Evolutionary conservation across 164 flowering plant species (phyloP), one percentile per base, ranked within the genome.

Genomic region (Stephania japonica): DNA sequence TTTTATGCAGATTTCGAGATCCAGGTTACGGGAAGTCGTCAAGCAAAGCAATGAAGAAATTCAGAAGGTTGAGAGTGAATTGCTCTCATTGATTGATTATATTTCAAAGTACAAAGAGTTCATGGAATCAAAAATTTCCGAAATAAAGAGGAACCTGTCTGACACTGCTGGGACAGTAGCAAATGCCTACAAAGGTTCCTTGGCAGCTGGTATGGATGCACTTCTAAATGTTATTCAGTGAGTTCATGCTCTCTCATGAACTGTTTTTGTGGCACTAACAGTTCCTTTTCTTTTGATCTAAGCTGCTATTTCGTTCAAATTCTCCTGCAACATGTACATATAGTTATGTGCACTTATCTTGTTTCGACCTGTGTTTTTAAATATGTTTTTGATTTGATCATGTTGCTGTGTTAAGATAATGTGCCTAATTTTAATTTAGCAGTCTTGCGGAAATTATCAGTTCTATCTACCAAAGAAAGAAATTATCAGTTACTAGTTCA

Each of bases 91-190:
- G 80, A 76, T 90, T 43, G 96, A 95, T 80, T 72, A 85, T 10
- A 85, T 91, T 44, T 85, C 96, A 42, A 84, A 83, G 75, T 80
- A 82, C 78, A 91, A 95, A 77, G 99, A 95, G 73, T 64, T 77
- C 65, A 71, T 80, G 80, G 85, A 81, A 49, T 81, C 87, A 18
- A 84, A 78, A 71, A 80, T 91, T 62, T 83, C 82, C 0, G 80
- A 82, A 63, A 87, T 88, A 92, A 88, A 72, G 78, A 80, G 56
- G 8, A 75, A 73, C 24, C 77, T 91, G 16, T 71, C 81, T 9
- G 87, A 84, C 71, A 84, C 92, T 70, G 89, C 83, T 38, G 78
- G 64, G 18, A 53, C 78, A 50, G 77, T 91, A 7, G 82, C 89
- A 25, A 83, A 86, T 44, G 49, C 80, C 61, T 79, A 85, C 77